Evolutionary conservation across 208 protist genomes (phyloP).

Genomic region (Acanthamoeba castellanii): DNA sequence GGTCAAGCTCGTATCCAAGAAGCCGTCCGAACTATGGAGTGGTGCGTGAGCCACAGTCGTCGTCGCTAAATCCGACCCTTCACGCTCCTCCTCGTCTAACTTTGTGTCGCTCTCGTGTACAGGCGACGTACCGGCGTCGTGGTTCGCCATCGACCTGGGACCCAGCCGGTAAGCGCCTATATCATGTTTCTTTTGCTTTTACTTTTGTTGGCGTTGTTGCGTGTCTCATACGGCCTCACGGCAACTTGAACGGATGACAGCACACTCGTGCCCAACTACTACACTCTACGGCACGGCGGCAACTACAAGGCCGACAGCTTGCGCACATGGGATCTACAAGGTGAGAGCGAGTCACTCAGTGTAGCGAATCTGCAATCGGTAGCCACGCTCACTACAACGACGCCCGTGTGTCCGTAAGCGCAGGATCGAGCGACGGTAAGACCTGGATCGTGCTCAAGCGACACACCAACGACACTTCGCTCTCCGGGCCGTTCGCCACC

Average conservation of each 20-base stretch:
- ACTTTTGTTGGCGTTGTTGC: background rate
- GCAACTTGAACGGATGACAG: background rate
- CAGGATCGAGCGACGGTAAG: slow-evolving; percentile 74
- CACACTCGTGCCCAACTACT: slow-evolving; percentile 75
- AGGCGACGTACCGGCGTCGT: slow-evolving; percentile 71
- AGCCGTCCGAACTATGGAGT: slow-evolving; percentile 21
- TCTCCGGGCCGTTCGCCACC: slow-evolving; percentile 62
- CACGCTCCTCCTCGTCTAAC: background rate
- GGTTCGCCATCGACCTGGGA: slow-evolving; percentile 82
- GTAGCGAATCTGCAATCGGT: too few relatives aligned
- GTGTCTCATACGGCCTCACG: too few relatives aligned
- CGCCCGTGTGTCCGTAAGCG: too few relatives aligned
- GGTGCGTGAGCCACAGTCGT: background rate
- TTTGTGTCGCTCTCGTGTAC: background rate
- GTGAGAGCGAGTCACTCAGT: background rate
- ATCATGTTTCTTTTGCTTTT: background rate
- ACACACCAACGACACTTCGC: slow-evolving; percentile 79
- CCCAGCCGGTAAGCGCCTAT: background rate
- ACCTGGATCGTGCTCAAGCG: slow-evolving; percentile 76
- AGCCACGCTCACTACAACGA: too few relatives aligned
- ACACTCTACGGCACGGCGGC: slow-evolving; percentile 77
- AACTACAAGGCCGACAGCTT: slow-evolving; percentile 79
- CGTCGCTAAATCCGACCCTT: background rate
- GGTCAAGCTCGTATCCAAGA: slow-evolving; percentile 7
- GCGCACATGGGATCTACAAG: slow-evolving; percentile 81